Evolutionary conservation across 306 rosid genomes (phyloP), one percentile per base, ranked within the genome.

Genomic region (Cucurbita argyrosperma): DNA sequence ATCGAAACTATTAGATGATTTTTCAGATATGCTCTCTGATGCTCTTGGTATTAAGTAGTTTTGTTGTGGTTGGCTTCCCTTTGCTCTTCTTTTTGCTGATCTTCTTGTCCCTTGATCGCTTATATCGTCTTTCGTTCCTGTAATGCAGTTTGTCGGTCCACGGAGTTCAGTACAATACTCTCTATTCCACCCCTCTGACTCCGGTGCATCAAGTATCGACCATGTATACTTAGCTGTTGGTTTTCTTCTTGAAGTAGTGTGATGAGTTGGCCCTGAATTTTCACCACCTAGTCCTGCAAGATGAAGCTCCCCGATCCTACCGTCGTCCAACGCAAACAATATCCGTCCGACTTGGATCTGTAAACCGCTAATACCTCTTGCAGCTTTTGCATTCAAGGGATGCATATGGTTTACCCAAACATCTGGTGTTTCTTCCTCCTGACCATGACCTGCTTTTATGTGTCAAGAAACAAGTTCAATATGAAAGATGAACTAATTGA

Each of bases 151-250:
- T 58, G 86, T 78, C 1, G 92, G 96, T 63, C 98, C 97, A 7
- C 87, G 93, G 12, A 86, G 89, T 70, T 89, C 94, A 10, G 88
- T 87, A 78, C 98, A 93, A 71, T 89, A 93, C 76, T 93, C 97
- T 59, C 87, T 90, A 83, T 90, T 93, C 98, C 98, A 93, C n/a
- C 98, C 98, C 87, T 93, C 97, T 30, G 88, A 86, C 75, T 87
- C 97, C 10, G 97, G 98, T 5, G 83, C 88, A 60, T 90, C 98
- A 69, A 93, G 50, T 77, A 89, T 65, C 38, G 97, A 82, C 98
- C 98, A 93, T 77, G 87, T 81, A 82, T 90, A 87, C 68, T 78
- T 89, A 21, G 60, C 40, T 37, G 87, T 45, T 49, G 85, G 65
- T 78, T 87, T 93, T 77, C 83, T 82, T 54, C 94, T 74, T 59